phyloP scores from a whole-genome alignment of 805 yeast genomes.

The Blastobotrys mokoenaii region DNA sequence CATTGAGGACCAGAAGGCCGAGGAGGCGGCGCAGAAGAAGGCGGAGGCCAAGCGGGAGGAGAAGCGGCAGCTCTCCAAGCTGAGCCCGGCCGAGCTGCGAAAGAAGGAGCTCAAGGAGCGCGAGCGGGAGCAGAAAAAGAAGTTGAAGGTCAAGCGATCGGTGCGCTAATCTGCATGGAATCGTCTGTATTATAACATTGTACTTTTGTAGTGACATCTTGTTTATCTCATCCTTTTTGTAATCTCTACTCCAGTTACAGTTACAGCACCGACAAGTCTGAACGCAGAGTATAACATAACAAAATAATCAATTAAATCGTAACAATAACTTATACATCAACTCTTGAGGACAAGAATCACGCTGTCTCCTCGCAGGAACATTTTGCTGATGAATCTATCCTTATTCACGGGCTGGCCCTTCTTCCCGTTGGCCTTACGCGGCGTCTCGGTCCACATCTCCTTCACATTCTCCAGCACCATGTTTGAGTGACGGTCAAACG shows the following conservation, averaged over 20 bases:
- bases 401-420: conserved; percentile 55
- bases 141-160: conserved; percentile 20
- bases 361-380: conserved; percentile 93
- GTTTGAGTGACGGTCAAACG: conserved; percentile 94
- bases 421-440: conserved; percentile 58
- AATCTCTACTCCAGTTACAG: too few relatives aligned
- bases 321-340: background rate
- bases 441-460: conserved; percentile 68
- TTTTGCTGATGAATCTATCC: conserved; percentile 77
- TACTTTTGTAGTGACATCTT: too few relatives aligned
- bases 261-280: too few relatives aligned
- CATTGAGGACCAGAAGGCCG: conserved; percentile 58
- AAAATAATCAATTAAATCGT: background rate
- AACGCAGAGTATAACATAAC: too few relatives aligned
- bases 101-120: conserved; percentile 68
- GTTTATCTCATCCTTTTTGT: background rate
- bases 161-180: too few relatives aligned
- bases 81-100: conserved; percentile 71
- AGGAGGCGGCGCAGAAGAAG: conserved; percentile 60
- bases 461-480: conserved; percentile 87
- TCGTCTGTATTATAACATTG: too few relatives aligned
- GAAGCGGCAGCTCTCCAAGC: conserved; percentile 53
- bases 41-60: conserved; percentile 44
- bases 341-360: conserved; percentile 63
- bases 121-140: conserved; percentile 75